Percentiles rank a stretch among this genome's conserved stretches.
Conservation (phyloP, 805 yeast species). For the Huiozyma sinensis region DNA sequence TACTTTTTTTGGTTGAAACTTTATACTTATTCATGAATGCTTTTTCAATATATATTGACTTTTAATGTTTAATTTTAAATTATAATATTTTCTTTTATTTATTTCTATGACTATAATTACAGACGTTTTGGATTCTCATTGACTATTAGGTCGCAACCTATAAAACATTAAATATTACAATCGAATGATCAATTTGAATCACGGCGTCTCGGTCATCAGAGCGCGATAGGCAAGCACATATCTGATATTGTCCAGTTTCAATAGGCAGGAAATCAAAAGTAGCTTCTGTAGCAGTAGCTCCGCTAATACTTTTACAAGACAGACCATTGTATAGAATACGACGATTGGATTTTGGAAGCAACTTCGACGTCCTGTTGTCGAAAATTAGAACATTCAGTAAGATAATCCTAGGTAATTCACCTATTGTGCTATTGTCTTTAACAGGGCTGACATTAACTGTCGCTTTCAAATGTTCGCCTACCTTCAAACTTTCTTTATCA, state of each 20-base stretch:
- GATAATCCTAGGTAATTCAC: neutral
- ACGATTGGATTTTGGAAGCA: constrained; percentile 33
- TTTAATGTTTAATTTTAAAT: neutral
- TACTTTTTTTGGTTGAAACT: too few species aligned
- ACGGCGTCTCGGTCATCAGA: constrained; percentile 2
- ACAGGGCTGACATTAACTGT: constrained; percentile 7
- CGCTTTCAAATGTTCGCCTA: constrained; percentile 11
- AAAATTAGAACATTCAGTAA: constrained; percentile 11
- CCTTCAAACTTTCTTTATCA: constrained; percentile 3
- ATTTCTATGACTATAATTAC: neutral
- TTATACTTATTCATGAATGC: too few species aligned
- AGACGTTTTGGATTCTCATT: neutral
- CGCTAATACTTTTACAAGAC: constrained; percentile 36
- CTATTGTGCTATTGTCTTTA: neutral
- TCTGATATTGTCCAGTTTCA: constrained; percentile 72
- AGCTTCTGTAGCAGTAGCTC: constrained; percentile 34
- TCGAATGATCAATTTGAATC: constrained; percentile 7
- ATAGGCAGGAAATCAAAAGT: constrained; percentile 46
- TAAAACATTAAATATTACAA: constrained; percentile 1
- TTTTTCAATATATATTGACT: neutral
- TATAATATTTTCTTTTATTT: neutral
- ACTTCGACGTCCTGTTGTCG: constrained; percentile 17
- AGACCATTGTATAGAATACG: constrained; percentile 64
- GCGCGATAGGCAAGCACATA: constrained; percentile 38
- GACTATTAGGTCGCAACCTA: neutral